These are phyloP conservation scores for Botryotinia narcissicola DNA, from an alignment of 2,329 filamentous ascomycete genomes.

Conservation along the genomic window DNA sequence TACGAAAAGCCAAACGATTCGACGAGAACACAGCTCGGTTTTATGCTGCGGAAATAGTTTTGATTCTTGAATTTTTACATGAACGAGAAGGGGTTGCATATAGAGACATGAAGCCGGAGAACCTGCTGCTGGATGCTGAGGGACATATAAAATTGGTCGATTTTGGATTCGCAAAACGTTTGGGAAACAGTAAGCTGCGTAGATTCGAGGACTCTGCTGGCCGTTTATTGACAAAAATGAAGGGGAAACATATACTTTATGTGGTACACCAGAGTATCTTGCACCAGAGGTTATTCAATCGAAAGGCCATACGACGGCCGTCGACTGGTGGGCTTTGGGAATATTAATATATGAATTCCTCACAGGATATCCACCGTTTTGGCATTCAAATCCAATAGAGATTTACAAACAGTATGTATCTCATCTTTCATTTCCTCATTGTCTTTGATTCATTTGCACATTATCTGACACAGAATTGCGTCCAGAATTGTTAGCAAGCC, in stretches of 20 bases:
- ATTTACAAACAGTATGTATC: conserved; percentile 71
- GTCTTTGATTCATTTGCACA: conserved; percentile 1
- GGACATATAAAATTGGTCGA: conserved; percentile 82
- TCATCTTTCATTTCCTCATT: background rate
- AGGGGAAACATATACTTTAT: conserved; percentile 65
- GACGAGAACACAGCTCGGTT: conserved; percentile 76
- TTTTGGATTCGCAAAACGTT: conserved; percentile 80
- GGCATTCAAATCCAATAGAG: conserved; percentile 82
- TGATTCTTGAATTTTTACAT: conserved; percentile 78
- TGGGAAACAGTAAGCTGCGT: conserved; percentile 53
- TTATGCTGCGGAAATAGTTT: conserved; percentile 79
- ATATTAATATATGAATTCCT: conserved; percentile 83
- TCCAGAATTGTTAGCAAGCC: conserved; percentile 74
- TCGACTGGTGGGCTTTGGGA: conserved; percentile 86
- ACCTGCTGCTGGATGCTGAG: conserved; percentile 72
- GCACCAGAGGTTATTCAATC: conserved; percentile 83
- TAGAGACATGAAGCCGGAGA: conserved; percentile 80
- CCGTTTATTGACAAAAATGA: conserved; percentile 15
- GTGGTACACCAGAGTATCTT: conserved; percentile 80
- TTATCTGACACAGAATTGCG: background rate
- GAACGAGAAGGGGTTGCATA: conserved; percentile 78
- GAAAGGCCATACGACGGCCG: conserved; percentile 71
- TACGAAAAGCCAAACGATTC: conserved; percentile 74
- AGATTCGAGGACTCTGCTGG: background rate
- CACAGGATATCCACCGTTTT: conserved; percentile 82